These are phyloP conservation scores for Thuidium tamariscinum DNA, from an alignment of 225 moss, liverwort and hornwort species.

Conservation along the genomic window DNA sequence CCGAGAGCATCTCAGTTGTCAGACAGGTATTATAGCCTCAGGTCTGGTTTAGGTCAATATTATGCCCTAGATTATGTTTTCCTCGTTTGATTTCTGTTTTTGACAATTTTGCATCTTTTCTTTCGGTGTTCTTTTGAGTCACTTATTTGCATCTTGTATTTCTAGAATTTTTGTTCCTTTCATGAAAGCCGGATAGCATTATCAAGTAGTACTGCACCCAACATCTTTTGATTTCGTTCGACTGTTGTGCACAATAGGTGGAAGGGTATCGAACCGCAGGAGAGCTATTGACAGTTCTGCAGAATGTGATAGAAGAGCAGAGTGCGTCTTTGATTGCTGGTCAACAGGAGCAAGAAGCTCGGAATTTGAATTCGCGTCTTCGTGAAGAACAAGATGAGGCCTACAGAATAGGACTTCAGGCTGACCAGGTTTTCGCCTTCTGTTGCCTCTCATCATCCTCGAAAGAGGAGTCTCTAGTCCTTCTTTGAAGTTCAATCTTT, in stretches of 20 bases:
- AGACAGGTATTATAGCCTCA: conserved; percentile 48
- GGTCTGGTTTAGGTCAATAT: background rate
- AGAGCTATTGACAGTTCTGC: conserved; percentile 66
- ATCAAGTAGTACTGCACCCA: background rate
- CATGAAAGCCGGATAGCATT: background rate
- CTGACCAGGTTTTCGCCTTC: conserved; percentile 54
- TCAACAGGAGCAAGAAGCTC: conserved; percentile 70
- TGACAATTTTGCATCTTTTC: background rate
- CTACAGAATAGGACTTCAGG: conserved; percentile 67
- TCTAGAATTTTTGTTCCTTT: background rate
- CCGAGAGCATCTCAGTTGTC: conserved; percentile 56
- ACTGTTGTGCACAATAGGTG: conserved; percentile 20
- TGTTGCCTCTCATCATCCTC: background rate
- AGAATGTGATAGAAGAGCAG: conserved; percentile 77
- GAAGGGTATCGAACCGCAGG: conserved; percentile 69
- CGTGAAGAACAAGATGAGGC: conserved; percentile 94
- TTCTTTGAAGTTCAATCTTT: background rate
- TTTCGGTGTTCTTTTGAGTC: background rate
- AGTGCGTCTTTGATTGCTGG: conserved; percentile 58
- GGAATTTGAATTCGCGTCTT: conserved; percentile 56
- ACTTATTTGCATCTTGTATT: background rate
- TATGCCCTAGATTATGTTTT: background rate
- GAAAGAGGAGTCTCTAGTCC: background rate
- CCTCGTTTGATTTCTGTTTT: background rate
- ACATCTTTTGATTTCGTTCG: background rate